Evolutionary conservation across 306 rosid species (phyloP).

Genomic region (Quercus suber): DNA sequence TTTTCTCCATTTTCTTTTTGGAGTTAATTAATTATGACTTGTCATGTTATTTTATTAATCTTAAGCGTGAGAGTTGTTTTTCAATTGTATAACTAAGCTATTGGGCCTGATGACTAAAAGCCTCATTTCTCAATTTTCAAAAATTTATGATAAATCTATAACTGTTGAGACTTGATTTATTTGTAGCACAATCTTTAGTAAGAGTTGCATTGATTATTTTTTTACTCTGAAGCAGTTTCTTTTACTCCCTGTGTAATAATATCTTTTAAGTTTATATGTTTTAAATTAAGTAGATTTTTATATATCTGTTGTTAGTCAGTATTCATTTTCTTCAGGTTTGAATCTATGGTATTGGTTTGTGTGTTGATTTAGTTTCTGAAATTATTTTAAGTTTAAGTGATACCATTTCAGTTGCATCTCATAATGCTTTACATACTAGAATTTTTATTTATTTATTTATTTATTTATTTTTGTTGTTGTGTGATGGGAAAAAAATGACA

Average conservation of each 20-base stretch:
- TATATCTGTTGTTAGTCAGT: background rate
- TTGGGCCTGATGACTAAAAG: background rate
- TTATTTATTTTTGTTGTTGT: background rate
- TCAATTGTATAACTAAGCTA: background rate
- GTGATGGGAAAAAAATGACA: background rate
- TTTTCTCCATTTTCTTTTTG: background rate
- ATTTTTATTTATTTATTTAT: no score
- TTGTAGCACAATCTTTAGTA: background rate
- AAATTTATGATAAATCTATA: background rate
- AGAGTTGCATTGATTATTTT: background rate
- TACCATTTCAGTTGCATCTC: background rate
- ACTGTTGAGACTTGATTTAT: background rate
- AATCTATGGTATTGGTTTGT: background rate
- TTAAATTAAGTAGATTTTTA: background rate
- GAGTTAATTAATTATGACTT: background rate
- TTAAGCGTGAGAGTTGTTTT: conserved; percentile 3
- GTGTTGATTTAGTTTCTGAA: background rate
- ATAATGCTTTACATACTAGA: background rate
- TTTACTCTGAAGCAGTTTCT: background rate
- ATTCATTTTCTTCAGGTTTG: background rate
- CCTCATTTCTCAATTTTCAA: background rate
- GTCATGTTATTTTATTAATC: background rate
- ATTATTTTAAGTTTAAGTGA: background rate
- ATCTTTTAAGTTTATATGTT: background rate
- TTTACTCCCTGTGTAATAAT: background rate